phyloP scores from a whole-genome alignment of 1,284 basidiomycete species.

The Vanrija pseudolonga region DNA sequence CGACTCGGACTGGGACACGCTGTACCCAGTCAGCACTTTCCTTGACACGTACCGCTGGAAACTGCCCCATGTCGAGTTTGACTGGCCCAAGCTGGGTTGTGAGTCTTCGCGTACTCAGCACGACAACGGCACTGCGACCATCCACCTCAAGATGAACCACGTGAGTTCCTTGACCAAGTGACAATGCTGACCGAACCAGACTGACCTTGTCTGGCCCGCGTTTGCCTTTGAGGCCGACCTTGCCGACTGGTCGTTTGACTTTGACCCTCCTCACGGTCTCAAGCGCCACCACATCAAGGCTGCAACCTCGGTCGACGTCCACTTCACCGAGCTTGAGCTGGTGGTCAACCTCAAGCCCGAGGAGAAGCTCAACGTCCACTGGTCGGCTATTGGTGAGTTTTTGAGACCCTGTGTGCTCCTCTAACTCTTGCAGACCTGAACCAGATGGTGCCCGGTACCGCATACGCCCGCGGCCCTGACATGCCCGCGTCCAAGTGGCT shows the following conservation, averaged over 20 bases:
- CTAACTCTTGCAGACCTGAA: conserved; percentile 33
- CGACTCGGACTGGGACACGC: conserved; percentile 69
- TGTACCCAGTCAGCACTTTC: conserved; percentile 74
- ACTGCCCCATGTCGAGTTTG: conserved; percentile 48
- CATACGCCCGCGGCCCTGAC: conserved; percentile 30
- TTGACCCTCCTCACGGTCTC: conserved; percentile 65
- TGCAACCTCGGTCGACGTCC: conserved; percentile 34
- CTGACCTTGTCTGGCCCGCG: conserved; percentile 52
- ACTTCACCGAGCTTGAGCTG: conserved; percentile 36
- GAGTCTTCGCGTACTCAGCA: conserved; percentile 45
- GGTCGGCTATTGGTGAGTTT: conserved; percentile 43
- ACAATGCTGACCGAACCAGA: too few relatives aligned
- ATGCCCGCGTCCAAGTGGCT: conserved; percentile 44
- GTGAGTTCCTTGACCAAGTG: conserved; percentile 54
- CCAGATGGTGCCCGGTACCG: conserved; percentile 47
- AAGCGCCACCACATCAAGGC: conserved; percentile 87
- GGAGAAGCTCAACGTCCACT: conserved; percentile 36
- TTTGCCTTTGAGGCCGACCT: conserved; percentile 92
- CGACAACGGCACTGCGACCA: conserved; percentile 57
- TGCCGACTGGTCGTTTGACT: conserved; percentile 75
- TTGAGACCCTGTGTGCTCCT: neutral
- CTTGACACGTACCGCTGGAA: conserved; percentile 42
- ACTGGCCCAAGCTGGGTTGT: conserved; percentile 32
- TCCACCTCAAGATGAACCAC: conserved; percentile 72
- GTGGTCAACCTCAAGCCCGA: conserved; percentile 21